Evolutionary conservation across 768 basidiomycete species (phyloP).

Genomic region (Leccinum pellstonianum): DNA sequence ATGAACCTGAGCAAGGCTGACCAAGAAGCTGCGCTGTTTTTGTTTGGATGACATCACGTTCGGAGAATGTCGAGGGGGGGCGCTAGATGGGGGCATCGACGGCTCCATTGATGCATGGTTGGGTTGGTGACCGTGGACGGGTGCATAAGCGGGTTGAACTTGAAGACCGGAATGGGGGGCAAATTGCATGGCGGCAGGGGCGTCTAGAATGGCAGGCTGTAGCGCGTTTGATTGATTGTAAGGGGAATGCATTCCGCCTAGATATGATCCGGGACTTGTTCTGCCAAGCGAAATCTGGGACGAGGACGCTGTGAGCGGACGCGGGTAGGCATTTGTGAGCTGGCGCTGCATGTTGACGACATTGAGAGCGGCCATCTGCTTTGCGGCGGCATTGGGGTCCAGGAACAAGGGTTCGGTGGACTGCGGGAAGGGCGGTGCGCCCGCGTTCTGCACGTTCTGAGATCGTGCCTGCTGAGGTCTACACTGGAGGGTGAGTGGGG

Average conservation of each 20-base stretch:
- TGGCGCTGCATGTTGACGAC: slow-evolving; percentile 49
- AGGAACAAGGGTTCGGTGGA: slow-evolving; percentile 46
- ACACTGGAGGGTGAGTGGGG: slow-evolving; percentile 17
- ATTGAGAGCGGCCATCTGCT: slow-evolving; percentile 79
- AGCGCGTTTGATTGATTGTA: slow-evolving; percentile 31
- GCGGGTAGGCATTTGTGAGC: slow-evolving; percentile 57
- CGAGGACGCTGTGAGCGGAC: slow-evolving; percentile 38
- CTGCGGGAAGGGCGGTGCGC: slow-evolving; percentile 21
- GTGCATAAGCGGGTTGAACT: slow-evolving; percentile 42
- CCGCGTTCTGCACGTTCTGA: slow-evolving; percentile 19
- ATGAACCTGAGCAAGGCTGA: slow-evolving; percentile 60
- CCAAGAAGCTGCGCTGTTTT: slow-evolving; percentile 59
- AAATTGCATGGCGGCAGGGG: slow-evolving; percentile 41
- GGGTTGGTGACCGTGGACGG: slow-evolving; percentile 33
- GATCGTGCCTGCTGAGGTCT: slow-evolving; percentile 42
- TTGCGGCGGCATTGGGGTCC: slow-evolving; percentile 66
- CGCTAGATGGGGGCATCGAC: slow-evolving; percentile 40
- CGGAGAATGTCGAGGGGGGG: slow-evolving; percentile 37
- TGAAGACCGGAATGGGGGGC: slow-evolving; percentile 40
- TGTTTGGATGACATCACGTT: slow-evolving; percentile 43
- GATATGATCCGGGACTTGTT: slow-evolving; percentile 67
- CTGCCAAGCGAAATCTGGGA: slow-evolving; percentile 41
- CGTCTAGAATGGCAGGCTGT: slow-evolving; percentile 42
- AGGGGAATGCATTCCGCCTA: slow-evolving; percentile 54
- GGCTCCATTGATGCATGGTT: slow-evolving; percentile 45